Evolutionary conservation across 805 yeast genomes (phyloP).

Genomic region (Clavispora carvajalis): DNA sequence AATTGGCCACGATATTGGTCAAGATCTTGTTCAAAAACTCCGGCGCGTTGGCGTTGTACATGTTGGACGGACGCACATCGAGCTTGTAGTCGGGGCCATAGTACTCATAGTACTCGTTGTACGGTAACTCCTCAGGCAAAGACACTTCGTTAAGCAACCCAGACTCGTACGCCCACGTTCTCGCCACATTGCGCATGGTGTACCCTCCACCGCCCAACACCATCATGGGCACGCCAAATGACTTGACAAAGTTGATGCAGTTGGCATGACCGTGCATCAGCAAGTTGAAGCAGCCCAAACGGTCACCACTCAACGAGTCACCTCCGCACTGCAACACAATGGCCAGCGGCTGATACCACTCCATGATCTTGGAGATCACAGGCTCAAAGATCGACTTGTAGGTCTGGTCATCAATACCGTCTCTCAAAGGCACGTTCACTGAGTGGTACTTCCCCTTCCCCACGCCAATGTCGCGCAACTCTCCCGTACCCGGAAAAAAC

Average conservation of each 20-base stretch:
- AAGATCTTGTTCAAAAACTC: constrained; percentile 85
- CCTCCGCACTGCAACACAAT: constrained; percentile 99
- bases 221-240: constrained; percentile 84
- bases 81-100: constrained; percentile 95
- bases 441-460: constrained; percentile 80
- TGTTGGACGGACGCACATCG: constrained; percentile 91
- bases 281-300: constrained; percentile 91
- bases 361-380: constrained; percentile 66
- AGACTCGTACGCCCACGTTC: constrained; percentile 93
- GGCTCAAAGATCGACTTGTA: constrained; percentile 88
- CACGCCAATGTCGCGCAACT: constrained; percentile 76
- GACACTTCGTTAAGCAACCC: constrained; percentile 78
- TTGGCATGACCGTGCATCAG: constrained; percentile 95
- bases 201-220: constrained; percentile 98
- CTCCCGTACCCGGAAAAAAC: constrained; percentile 93
- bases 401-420: constrained; percentile 90
- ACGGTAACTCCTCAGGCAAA: constrained; percentile 76
- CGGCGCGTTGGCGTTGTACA: constrained; percentile 93
- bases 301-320: constrained; percentile 92
- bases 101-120: constrained; percentile 94
- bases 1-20: constrained; percentile 67
- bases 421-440: constrained; percentile 81
- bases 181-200: constrained; percentile 93
- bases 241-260: constrained; percentile 82
- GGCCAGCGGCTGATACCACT: constrained; percentile 92